Evolutionary conservation across 805 yeast genomes (phyloP).

Genomic region (Lachancea thermotolerans): DNA sequence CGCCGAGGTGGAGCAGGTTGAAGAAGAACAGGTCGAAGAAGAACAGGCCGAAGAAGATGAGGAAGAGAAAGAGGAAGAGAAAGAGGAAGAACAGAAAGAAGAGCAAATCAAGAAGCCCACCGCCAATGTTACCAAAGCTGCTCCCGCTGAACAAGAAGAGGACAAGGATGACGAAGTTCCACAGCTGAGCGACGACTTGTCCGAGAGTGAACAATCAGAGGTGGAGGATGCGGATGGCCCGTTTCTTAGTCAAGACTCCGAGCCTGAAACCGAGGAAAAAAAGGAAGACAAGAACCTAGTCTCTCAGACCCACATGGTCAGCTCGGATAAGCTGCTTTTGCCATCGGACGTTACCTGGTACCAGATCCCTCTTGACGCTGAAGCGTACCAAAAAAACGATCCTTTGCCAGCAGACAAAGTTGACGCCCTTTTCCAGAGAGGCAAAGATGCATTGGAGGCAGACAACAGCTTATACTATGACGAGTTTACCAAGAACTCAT

Average conservation of each 20-base stretch:
- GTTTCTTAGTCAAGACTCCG: constrained; percentile 16
- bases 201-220: constrained; percentile 9
- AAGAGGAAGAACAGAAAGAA: constrained; percentile 24
- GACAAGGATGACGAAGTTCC: constrained; percentile 7
- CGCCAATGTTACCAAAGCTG: constrained; percentile 20
- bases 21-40: constrained; percentile 25
- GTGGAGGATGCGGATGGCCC: constrained; percentile 18
- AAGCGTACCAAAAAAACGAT: constrained; percentile 20
- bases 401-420: constrained; percentile 44
- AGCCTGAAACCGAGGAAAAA: constrained; percentile 16
- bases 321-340: constrained; percentile 48
- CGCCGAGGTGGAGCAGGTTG: constrained; percentile 25
- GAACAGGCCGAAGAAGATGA: constrained; percentile 21
- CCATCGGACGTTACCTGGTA: constrained; percentile 74
- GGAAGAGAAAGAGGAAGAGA: constrained; percentile 19
- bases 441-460: constrained; percentile 53
- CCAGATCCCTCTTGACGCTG: constrained; percentile 42
- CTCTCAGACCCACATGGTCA: constrained; percentile 37
- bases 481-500: constrained; percentile 66
- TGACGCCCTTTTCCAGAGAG: constrained; percentile 56
- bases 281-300: constrained; percentile 29
- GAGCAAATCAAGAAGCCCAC: constrained; percentile 27
- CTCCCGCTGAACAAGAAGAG: constrained; percentile 17
- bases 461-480: constrained; percentile 69
- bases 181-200: constrained; percentile 12